Evolutionary conservation across 768 basidiomycete genomes (phyloP).

Genomic region (Russula sp.): DNA sequence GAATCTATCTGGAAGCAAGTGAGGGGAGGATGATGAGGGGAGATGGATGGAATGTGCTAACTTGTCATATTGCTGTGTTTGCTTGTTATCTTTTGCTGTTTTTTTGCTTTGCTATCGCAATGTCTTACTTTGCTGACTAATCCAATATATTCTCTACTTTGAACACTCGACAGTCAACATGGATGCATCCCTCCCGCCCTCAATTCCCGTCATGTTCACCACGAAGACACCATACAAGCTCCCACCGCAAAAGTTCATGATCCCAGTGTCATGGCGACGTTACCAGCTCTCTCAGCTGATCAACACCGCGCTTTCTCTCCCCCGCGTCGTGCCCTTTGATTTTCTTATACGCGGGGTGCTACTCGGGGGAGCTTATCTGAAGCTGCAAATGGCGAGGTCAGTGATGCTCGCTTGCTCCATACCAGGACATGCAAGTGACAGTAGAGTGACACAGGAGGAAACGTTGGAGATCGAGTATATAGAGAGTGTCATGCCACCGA

Average conservation of each 20-base stretch:
- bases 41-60: not conserved
- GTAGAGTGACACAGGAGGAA: slow-evolving; percentile 64
- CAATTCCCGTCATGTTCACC: slow-evolving; percentile 66
- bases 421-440: not conserved
- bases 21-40: not conserved
- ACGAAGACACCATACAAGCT: slow-evolving; percentile 72
- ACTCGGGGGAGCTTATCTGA: slow-evolving; percentile 64
- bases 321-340: slow-evolving; percentile 84
- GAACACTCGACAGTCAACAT: not conserved
- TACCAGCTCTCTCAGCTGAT: slow-evolving; percentile 96
- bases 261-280: slow-evolving; percentile 86
- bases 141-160: not conserved
- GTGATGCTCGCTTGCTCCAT: slow-evolving; percentile 26
- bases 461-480: slow-evolving; percentile 43
- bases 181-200: slow-evolving; percentile 29
- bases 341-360: slow-evolving; percentile 86
- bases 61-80: slow-evolving; percentile 1
- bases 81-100: slow-evolving; percentile 6
- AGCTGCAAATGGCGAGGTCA: slow-evolving; percentile 77
- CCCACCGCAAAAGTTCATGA: slow-evolving; percentile 87
- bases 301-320: slow-evolving; percentile 83
- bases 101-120: not conserved
- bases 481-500: slow-evolving; percentile 29
- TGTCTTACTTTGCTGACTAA: not conserved
- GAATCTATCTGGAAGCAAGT: slow-evolving; percentile 15